Percentiles rank a stretch among this genome's conserved stretches.
These are phyloP conservation scores for Limnanthes douglasii DNA, from an alignment of 345 rosid genomes.

Conservation along the genomic window DNA sequence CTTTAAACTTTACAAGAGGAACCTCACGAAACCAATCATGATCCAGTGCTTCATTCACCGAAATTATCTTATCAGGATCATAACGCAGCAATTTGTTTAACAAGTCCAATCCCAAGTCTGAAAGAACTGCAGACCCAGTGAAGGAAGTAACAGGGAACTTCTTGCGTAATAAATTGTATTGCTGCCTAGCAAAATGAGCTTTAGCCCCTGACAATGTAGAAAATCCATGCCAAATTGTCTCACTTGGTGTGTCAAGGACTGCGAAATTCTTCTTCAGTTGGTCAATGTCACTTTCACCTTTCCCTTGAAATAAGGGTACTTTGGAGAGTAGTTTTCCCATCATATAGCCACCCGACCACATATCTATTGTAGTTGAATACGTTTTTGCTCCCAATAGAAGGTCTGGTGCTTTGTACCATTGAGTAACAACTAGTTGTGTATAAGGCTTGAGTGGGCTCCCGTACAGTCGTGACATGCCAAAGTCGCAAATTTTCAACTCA, in stretches of 20 bases:
- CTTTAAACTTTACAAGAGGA: constrained; percentile 59
- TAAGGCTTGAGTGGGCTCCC: constrained; percentile 47
- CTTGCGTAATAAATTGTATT: constrained; percentile 56
- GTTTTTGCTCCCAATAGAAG: constrained; percentile 60
- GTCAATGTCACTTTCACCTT: constrained; percentile 33
- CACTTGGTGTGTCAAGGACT: constrained; percentile 68
- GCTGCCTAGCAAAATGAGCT: constrained; percentile 58
- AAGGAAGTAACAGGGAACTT: constrained; percentile 63
- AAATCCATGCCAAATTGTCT: constrained; percentile 54
- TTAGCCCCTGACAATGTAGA: constrained; percentile 46
- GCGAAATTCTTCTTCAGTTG: constrained; percentile 67
- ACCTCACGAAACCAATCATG: constrained; percentile 72
- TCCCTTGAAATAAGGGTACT: constrained; percentile 62
- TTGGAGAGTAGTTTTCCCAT: constrained; percentile 71
- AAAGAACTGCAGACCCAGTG: constrained; percentile 38
- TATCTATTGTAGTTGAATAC: constrained; percentile 80
- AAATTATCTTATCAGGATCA: constrained; percentile 55
- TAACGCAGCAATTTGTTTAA: constrained; percentile 53
- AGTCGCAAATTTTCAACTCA: constrained; percentile 46
- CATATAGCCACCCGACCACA: constrained; percentile 93
- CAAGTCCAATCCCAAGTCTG: constrained; percentile 48
- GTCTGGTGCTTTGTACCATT: constrained; percentile 79
- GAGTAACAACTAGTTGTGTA: constrained; percentile 42
- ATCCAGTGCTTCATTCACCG: constrained; percentile 62
- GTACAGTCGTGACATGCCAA: constrained; percentile 52